Conservation (phyloP, 2,329 filamentous ascomycete genomes). For the Penicillium corylophilum region DNA sequence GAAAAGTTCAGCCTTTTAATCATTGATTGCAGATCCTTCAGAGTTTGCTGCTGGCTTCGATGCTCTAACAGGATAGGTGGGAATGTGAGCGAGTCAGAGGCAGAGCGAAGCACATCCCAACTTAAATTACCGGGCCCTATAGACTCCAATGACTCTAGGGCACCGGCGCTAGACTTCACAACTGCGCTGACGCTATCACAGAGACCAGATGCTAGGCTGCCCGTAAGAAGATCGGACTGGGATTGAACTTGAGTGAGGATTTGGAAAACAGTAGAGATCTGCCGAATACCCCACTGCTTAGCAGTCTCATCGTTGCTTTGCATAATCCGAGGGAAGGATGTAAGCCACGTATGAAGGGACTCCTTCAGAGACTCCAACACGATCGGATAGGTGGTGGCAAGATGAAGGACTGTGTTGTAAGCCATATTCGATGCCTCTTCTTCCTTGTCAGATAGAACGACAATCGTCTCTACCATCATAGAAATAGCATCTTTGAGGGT, state of each 20-base stretch:
- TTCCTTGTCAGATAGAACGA: constrained; percentile 62
- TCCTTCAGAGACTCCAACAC: constrained; percentile 66
- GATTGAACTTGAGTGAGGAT: constrained; percentile 64
- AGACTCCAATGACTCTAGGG: constrained; percentile 29
- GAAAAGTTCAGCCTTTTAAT: constrained; percentile 56
- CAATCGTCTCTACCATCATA: constrained; percentile 77
- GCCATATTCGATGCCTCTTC: constrained; percentile 39
- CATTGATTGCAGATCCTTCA: constrained; percentile 61
- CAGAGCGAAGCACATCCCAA: constrained; percentile 27
- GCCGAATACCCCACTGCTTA: constrained; percentile 70
- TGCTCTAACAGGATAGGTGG: constrained; percentile 62
- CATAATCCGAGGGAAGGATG: constrained; percentile 77
- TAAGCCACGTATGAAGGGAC: constrained; percentile 77
- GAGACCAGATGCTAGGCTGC: constrained; percentile 54
- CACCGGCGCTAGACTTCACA: constrained; percentile 37
- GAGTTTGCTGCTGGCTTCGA: constrained; percentile 65
- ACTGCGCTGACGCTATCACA: constrained; percentile 67
- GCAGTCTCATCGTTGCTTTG: constrained; percentile 77
- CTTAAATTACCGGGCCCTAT: constrained; percentile 21
- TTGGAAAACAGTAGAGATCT: constrained; percentile 71
- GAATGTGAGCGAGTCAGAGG: constrained; percentile 46
- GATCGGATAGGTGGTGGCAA: constrained; percentile 62
- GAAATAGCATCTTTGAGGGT: constrained; percentile 68
- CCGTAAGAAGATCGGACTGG: constrained; percentile 32
- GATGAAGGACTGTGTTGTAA: constrained; percentile 52